phyloP scores from a whole-genome alignment of 2,329 filamentous ascomycete genomes.

The Apiospora hydei region DNA sequence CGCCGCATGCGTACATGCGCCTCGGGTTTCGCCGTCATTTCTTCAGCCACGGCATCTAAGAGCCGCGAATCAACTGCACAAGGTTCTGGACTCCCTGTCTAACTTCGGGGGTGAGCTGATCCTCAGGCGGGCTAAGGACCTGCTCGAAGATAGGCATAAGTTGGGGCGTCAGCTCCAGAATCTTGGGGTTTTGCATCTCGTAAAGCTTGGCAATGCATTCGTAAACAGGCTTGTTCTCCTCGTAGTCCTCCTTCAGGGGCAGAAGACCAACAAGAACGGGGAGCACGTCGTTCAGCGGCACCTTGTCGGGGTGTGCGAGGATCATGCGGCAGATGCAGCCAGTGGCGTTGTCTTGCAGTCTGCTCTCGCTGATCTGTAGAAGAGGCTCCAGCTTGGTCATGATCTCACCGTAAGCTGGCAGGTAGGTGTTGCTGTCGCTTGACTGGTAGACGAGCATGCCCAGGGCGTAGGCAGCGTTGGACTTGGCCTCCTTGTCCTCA shows the following conservation, averaged over 20 bases:
- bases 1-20: neutral
- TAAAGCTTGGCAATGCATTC: slow-evolving; percentile 89
- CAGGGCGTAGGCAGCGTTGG: slow-evolving; percentile 91
- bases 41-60: neutral
- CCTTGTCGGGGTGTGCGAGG: slow-evolving; percentile 81
- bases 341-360: slow-evolving; percentile 90
- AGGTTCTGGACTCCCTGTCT: slow-evolving; percentile 71
- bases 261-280: slow-evolving; percentile 80
- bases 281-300: slow-evolving; percentile 82
- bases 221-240: slow-evolving; percentile 95
- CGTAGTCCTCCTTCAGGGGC: slow-evolving; percentile 90
- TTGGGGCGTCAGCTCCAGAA: slow-evolving; percentile 73
- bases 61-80: slow-evolving; percentile 47
- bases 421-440: slow-evolving; percentile 74
- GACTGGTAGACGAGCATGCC: slow-evolving; percentile 87
- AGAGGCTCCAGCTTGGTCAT: slow-evolving; percentile 87
- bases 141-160: slow-evolving; percentile 76
- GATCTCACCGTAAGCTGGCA: slow-evolving; percentile 78
- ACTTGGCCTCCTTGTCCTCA: slow-evolving; percentile 90
- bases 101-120: slow-evolving; percentile 78
- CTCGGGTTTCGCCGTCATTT: slow-evolving; percentile 21
- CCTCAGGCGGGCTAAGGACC: slow-evolving; percentile 74
- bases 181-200: slow-evolving; percentile 71
- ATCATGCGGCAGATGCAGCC: slow-evolving; percentile 95
- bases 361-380: slow-evolving; percentile 77